These are phyloP conservation scores for Fraxinus albicans DNA, from an alignment of 305 asterid genomes.

Conservation along the genomic window DNA sequence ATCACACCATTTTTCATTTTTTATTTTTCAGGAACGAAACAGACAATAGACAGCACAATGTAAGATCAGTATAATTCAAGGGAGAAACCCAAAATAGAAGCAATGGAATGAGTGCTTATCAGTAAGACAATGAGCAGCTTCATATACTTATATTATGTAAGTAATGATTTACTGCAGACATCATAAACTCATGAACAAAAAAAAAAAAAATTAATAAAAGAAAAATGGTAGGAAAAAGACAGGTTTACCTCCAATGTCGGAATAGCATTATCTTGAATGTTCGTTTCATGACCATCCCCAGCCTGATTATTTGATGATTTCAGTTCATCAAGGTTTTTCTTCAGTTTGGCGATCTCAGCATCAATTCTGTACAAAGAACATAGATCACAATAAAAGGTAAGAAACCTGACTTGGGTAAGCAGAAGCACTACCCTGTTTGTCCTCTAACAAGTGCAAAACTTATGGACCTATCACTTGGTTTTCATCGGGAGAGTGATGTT, in stretches of 20 bases:
- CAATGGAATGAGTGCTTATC: neutral
- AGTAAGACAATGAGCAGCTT: slow-evolving; percentile 12
- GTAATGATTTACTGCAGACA: slow-evolving; percentile 4
- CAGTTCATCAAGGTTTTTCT: slow-evolving; percentile 66
- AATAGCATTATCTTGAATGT: slow-evolving; percentile 38
- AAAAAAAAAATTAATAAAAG: neutral
- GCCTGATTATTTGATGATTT: slow-evolving; percentile 39
- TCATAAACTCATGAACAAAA: neutral
- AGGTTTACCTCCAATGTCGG: slow-evolving; percentile 65
- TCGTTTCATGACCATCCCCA: slow-evolving; percentile 43
- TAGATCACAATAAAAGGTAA: slow-evolving; percentile 18
- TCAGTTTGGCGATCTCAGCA: slow-evolving; percentile 66
- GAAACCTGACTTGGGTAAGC: neutral
- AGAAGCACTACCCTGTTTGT: neutral
- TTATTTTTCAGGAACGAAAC: neutral
- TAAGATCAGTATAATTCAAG: neutral
- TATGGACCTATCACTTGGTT: neutral
- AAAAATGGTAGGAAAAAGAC: slow-evolving; percentile 17
- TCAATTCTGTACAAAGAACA: slow-evolving; percentile 67
- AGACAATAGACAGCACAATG: slow-evolving; percentile 1
- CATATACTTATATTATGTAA: slow-evolving; percentile 11
- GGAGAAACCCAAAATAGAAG: neutral
- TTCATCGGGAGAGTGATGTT: neutral
- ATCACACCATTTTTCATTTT: neutral
- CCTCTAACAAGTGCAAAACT: neutral